Evolutionary conservation across 139 green algal species (phyloP).

Genomic region (Coccomyxa sp.): DNA sequence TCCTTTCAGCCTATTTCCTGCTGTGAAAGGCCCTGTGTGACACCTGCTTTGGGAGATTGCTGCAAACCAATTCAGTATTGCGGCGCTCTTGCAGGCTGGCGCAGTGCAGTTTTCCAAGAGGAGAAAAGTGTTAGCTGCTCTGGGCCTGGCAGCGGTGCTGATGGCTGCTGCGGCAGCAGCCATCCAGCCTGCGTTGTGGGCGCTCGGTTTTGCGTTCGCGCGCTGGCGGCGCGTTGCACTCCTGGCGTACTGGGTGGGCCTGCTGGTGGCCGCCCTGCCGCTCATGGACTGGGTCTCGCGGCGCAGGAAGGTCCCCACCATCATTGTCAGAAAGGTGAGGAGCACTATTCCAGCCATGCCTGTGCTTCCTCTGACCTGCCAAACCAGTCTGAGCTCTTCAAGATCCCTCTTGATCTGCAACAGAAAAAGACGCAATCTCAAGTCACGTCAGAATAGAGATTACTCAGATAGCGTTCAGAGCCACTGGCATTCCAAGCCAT

Average conservation of each 20-base stretch:
- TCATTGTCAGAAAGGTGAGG: constrained; percentile 18
- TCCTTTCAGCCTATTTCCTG: too few species aligned
- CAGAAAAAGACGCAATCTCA: too few species aligned
- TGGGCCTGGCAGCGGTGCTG: not conserved
- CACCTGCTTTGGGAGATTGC: too few species aligned
- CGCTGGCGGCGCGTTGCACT: constrained; percentile 22
- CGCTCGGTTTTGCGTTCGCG: constrained; percentile 17
- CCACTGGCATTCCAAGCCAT: too few species aligned
- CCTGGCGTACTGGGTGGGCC: constrained; percentile 49
- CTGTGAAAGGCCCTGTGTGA: too few species aligned
- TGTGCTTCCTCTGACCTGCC: too few species aligned
- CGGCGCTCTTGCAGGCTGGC: too few species aligned
- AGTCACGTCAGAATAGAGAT: too few species aligned
- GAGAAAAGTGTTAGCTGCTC: not conserved
- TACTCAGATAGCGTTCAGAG: too few species aligned
- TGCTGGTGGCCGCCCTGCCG: constrained; percentile 45
- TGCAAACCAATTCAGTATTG: too few species aligned
- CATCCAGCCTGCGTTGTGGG: constrained; percentile 20
- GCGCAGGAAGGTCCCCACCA: constrained; percentile 16
- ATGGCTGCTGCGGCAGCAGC: constrained; percentile 2
- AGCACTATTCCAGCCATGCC: not conserved
- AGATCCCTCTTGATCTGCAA: too few species aligned
- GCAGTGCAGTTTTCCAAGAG: not conserved
- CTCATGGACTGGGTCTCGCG: constrained; percentile 32
- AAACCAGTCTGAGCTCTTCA: too few species aligned